phyloP scores from a whole-genome alignment of 768 basidiomycete species.

The Leccinum aurantiacum region DNA sequence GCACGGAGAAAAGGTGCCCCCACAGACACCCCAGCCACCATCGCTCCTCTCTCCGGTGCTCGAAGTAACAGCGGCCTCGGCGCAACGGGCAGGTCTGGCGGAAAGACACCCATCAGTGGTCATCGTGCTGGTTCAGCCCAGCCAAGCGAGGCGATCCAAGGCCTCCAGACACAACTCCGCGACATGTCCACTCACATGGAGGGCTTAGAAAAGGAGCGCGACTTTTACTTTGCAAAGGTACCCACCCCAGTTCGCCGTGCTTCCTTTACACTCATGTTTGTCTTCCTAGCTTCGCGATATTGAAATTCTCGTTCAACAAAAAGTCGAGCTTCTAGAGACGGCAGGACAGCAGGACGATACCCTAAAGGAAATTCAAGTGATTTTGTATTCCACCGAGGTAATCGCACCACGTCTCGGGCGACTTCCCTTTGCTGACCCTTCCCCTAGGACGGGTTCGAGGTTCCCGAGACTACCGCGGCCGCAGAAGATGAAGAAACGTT shows the following conservation, averaged over 20 bases:
- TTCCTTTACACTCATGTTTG: constrained; percentile 6
- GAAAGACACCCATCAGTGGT: constrained; percentile 70
- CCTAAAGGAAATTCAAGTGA: constrained; percentile 82
- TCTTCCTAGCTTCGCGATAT: constrained; percentile 86
- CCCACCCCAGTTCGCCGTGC: constrained; percentile 15
- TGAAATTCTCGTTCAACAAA: constrained; percentile 88
- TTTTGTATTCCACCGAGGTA: constrained; percentile 94
- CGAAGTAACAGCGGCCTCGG: constrained; percentile 40
- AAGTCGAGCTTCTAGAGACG: constrained; percentile 60
- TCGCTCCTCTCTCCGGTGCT: constrained; percentile 58
- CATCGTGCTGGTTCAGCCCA: constrained; percentile 66
- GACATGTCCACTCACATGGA: constrained; percentile 84
- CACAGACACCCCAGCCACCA: constrained; percentile 75
- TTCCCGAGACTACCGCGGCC: constrained; percentile 59
- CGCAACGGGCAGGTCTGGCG: constrained; percentile 52
- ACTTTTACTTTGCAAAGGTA: constrained; percentile 99
- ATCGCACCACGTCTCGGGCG: constrained; percentile 20
- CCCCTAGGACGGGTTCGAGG: constrained; percentile 87
- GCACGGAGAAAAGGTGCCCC: constrained; percentile 77
- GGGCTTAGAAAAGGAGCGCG: constrained; percentile 93
- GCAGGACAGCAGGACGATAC: constrained; percentile 58
- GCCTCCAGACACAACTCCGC: constrained; percentile 72
- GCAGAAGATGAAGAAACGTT: constrained; percentile 85
- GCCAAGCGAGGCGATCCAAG: constrained; percentile 64
- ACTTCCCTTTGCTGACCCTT: constrained; percentile 9